Percentiles rank a stretch among this genome's conserved stretches.
These are phyloP conservation scores for Pouteria glomerata DNA, from an alignment of 148 eudicot genomes.

Conservation along the genomic window DNA sequence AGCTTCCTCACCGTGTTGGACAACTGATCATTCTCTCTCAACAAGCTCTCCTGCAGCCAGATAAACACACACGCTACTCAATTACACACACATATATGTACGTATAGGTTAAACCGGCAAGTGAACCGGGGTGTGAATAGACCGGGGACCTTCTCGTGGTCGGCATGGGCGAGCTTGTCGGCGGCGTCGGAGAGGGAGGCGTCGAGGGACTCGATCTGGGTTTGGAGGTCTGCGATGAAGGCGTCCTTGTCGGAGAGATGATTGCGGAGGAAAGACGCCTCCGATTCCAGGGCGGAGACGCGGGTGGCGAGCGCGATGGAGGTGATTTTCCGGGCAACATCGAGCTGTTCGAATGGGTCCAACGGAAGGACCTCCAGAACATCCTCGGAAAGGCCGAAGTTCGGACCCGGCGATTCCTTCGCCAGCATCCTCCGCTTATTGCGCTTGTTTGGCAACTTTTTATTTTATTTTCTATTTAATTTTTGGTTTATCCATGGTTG, in stretches of 20 bases:
- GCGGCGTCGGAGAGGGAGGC: slow-evolving; percentile 44
- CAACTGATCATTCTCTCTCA: slow-evolving; percentile 59
- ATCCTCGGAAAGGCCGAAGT: slow-evolving; percentile 70
- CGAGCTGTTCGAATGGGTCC: slow-evolving; percentile 90
- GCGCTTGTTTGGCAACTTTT: background rate
- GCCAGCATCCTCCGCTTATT: slow-evolving; percentile 19
- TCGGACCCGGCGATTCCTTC: slow-evolving; percentile 28
- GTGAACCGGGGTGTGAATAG: background rate
- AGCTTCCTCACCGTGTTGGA: slow-evolving; percentile 78
- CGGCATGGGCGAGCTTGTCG: slow-evolving; percentile 41
- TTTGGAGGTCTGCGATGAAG: slow-evolving; percentile 46
- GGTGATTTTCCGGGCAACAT: slow-evolving; percentile 91
- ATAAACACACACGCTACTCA: slow-evolving; percentile 5
- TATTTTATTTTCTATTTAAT: background rate
- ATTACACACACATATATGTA: background rate
- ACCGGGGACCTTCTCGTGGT: slow-evolving; percentile 50
- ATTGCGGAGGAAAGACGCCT: slow-evolving; percentile 43
- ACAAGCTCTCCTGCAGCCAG: slow-evolving; percentile 53
- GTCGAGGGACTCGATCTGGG: slow-evolving; percentile 61
- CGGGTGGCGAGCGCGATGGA: slow-evolving; percentile 95
- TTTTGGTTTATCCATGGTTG: background rate
- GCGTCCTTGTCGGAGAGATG: slow-evolving; percentile 50
- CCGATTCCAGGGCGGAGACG: slow-evolving; percentile 76
- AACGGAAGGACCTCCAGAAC: slow-evolving; percentile 54
- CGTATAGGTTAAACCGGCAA: background rate